Evolutionary conservation across 75 land plant genomes (phyloP).

Genomic region (Pinus albicaulis): DNA sequence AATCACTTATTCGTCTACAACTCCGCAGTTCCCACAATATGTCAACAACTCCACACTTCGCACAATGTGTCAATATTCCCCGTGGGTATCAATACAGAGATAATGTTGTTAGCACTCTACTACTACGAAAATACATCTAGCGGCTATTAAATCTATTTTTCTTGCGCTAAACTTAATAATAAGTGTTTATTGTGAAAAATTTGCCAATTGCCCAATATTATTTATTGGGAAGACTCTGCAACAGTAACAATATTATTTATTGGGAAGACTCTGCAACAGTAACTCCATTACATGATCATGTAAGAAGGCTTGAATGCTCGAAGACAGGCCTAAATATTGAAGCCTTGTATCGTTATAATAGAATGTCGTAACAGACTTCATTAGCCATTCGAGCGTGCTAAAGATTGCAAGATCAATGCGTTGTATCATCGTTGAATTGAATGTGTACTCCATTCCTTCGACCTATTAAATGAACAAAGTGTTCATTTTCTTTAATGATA

Average conservation of each 20-base stretch:
- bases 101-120: too few species aligned
- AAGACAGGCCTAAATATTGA: background rate
- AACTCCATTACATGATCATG: constrained; percentile 6
- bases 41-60: too few species aligned
- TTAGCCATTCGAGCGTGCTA: constrained; percentile 35
- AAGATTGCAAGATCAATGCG: constrained; percentile 44
- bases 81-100: too few species aligned
- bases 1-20: too few species aligned
- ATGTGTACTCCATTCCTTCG: constrained; percentile 16
- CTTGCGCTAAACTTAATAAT: too few species aligned
- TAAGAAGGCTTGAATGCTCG: background rate
- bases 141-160: too few species aligned
- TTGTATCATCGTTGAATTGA: constrained; percentile 32
- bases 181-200: background rate
- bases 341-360: constrained; percentile 22
- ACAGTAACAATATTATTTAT: constrained; percentile 5
- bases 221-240: constrained; percentile 11
- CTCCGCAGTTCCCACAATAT: too few species aligned
- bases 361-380: constrained; percentile 43
- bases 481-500: background rate
- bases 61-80: too few species aligned
- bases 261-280: constrained; percentile 5
- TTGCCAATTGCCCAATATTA: too few species aligned
- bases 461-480: background rate
- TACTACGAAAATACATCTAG: too few species aligned